Evolutionary conservation across 768 basidiomycete genomes (phyloP).

Genomic region (Hemileccinum impolitum): DNA sequence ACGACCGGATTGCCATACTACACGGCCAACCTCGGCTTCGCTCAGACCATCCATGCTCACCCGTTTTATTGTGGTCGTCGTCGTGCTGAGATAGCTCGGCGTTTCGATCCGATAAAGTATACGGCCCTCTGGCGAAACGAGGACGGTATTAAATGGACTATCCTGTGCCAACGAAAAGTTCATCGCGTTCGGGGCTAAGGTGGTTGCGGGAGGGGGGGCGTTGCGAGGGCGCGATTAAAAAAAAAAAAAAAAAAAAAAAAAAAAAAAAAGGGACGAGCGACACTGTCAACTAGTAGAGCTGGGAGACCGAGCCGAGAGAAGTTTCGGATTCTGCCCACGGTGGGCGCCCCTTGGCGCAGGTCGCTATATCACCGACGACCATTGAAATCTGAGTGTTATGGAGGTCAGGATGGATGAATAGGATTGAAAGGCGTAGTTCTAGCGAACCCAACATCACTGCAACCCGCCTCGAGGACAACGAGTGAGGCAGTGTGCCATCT

Average conservation of each 20-base stretch:
- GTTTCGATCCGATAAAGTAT: conserved; percentile 31
- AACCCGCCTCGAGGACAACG: conserved; percentile 14
- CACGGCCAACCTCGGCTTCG: conserved; percentile 26
- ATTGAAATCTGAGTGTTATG: neutral
- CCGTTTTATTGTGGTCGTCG: conserved; percentile 25
- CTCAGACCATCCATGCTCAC: conserved; percentile 23
- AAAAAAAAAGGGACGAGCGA: conserved; percentile 7
- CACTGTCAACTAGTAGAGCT: conserved; percentile 9
- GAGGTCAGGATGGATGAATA: conserved; percentile 4
- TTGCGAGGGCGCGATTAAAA: conserved; percentile 16
- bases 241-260: no score
- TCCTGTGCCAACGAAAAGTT: conserved; percentile 32
- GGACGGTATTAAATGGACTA: conserved; percentile 31
- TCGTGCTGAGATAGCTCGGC: conserved; percentile 10
- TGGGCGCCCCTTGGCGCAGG: conserved; percentile 22
- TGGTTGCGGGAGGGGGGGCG: neutral
- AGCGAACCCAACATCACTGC: conserved; percentile 12
- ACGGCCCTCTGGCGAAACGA: conserved; percentile 29
- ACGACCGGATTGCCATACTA: conserved; percentile 30
- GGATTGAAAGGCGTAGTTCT: neutral
- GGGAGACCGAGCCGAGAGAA: conserved; percentile 30
- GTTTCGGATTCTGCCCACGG: conserved; percentile 32
- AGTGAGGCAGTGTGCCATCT: conserved; percentile 29
- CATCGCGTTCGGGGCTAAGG: conserved; percentile 15
- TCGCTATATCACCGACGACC: conserved; percentile 1